These are phyloP conservation scores for Solanum ossicruentum DNA, from an alignment of 257 asterid genomes.

Conservation along the genomic window DNA sequence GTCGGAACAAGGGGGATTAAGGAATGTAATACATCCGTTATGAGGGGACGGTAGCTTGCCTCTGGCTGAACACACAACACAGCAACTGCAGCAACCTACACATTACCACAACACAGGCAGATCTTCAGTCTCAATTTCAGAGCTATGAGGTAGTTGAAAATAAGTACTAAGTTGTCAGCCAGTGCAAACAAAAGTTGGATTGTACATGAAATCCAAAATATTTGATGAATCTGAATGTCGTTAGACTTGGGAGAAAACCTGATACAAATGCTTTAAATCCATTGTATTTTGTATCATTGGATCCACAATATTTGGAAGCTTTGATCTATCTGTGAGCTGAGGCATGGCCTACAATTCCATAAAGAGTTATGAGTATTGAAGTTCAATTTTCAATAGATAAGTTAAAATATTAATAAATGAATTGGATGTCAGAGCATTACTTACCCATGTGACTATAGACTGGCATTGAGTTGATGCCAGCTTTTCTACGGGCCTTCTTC, in stretches of 20 bases:
- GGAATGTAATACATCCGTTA: conserved; percentile 68
- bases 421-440: background rate
- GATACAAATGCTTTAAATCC: conserved; percentile 59
- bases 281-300: conserved; percentile 43
- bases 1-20: conserved; percentile 65
- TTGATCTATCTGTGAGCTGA: conserved; percentile 62
- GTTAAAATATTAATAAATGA: background rate
- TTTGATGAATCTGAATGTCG: background rate
- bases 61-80: conserved; percentile 72
- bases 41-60: conserved; percentile 73
- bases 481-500: conserved; percentile 61
- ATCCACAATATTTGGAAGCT: conserved; percentile 60
- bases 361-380: background rate
- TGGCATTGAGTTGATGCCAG: conserved; percentile 41
- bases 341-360: conserved; percentile 60
- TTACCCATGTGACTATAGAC: conserved; percentile 69
- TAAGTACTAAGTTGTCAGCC: background rate
- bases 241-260: conserved; percentile 18
- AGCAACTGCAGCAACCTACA: conserved; percentile 78
- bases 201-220: background rate
- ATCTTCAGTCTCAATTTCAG: background rate
- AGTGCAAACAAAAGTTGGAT: background rate
- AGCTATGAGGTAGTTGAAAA: background rate
- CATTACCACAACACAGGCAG: background rate
- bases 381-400: background rate